These are phyloP conservation scores for Decorospora gaudefroyi DNA, from an alignment of 2,329 filamentous ascomycete genomes.

Conservation along the genomic window DNA sequence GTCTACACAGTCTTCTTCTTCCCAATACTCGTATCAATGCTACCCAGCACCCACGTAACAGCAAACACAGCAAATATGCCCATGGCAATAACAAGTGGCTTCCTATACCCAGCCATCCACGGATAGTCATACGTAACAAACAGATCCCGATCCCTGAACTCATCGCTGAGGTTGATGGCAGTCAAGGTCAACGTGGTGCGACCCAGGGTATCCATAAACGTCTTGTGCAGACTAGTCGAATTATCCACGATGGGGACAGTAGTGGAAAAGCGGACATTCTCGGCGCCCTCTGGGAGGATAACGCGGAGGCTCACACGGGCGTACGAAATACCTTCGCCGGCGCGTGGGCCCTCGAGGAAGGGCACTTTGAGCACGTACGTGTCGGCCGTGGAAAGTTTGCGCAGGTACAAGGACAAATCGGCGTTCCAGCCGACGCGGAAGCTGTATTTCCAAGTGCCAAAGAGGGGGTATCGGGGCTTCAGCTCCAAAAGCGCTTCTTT, in stretches of 20 bases:
- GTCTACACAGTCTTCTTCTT: constrained; percentile 53
- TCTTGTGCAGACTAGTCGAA: constrained; percentile 71
- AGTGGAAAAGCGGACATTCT: constrained; percentile 78
- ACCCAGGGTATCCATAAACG: constrained; percentile 91
- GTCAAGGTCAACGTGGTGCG: constrained; percentile 80
- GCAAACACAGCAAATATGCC: constrained; percentile 76
- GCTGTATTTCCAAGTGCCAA: constrained; percentile 97
- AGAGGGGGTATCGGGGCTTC: constrained; percentile 93
- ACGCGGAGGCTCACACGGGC: constrained; percentile 78
- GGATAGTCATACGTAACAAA: constrained; percentile 89
- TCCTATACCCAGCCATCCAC: constrained; percentile 73
- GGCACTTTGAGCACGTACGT: constrained; percentile 88
- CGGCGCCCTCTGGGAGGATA: constrained; percentile 87
- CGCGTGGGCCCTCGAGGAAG: constrained; percentile 89
- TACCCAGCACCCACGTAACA: constrained; percentile 73
- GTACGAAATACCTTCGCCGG: constrained; percentile 83
- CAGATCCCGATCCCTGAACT: constrained; percentile 80
- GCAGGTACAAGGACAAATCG: constrained; percentile 75
- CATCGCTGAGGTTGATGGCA: constrained; percentile 86
- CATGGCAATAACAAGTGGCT: constrained; percentile 79
- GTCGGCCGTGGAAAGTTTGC: constrained; percentile 64
- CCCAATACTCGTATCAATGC: constrained; percentile 80
- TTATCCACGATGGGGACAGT: constrained; percentile 70
- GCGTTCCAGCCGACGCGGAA: constrained; percentile 97
- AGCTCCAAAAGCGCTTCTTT: constrained; percentile 84